Evolutionary conservation across 306 rosid species (phyloP).

Genomic region (Rubus parviflorus): DNA sequence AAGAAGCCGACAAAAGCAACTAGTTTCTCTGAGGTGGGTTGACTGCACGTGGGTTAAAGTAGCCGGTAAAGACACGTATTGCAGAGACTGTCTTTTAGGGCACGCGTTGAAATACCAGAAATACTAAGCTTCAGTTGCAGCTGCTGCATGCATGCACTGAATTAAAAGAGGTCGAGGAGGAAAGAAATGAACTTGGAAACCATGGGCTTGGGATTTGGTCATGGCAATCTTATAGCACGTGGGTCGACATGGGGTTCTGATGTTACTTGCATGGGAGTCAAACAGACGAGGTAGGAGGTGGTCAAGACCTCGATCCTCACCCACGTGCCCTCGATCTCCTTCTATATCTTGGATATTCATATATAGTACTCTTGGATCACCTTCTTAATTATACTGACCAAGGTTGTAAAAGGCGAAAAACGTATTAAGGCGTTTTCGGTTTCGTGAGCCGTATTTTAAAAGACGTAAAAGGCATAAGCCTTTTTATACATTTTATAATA

Average conservation of each 20-base stretch:
- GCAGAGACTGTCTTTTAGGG: constrained; percentile 1
- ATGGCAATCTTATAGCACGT: neutral
- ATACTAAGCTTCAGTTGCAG: neutral
- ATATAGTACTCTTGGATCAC: neutral
- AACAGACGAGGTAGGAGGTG: neutral
- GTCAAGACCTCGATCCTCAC: neutral
- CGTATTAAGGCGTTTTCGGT: too few species aligned
- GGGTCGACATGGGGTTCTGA: neutral
- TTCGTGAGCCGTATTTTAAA: too few species aligned
- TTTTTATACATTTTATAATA: too few species aligned
- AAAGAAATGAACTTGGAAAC: neutral
- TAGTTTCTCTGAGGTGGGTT: neutral
- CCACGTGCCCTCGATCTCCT: neutral
- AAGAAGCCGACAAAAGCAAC: too few species aligned
- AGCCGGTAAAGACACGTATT: neutral
- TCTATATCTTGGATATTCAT: too few species aligned
- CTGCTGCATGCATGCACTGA: neutral
- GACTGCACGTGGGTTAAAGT: constrained; percentile 1
- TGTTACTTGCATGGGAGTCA: neutral
- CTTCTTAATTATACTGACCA: neutral
- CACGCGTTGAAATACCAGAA: constrained; percentile 3
- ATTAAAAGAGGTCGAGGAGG: neutral
- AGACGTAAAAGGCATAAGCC: too few species aligned
- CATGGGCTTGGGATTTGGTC: neutral
- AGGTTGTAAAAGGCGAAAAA: too few species aligned